Percentiles rank a stretch among this genome's conserved stretches.
Evolutionary conservation across 164 flowering plant species (phyloP).

Genomic region (Cinnamomum micranthum): DNA sequence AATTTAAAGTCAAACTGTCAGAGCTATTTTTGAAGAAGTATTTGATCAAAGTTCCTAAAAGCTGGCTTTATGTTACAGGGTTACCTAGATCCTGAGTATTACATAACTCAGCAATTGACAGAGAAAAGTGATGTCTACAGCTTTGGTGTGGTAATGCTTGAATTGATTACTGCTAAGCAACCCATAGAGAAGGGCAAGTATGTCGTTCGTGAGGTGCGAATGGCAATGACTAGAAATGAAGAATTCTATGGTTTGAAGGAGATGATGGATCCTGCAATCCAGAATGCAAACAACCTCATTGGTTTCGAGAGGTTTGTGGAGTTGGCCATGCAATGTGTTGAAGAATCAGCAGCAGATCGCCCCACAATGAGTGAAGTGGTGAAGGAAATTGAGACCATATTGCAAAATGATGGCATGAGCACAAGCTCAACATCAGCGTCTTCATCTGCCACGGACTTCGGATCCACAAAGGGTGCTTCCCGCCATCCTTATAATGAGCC

Average conservation of each 20-base stretch:
- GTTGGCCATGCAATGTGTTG: slow-evolving; percentile 82
- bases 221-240: slow-evolving; percentile 42
- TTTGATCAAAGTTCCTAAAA: neutral
- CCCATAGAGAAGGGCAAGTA: slow-evolving; percentile 89
- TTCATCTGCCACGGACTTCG: slow-evolving; percentile 84
- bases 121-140: slow-evolving; percentile 92
- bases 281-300: slow-evolving; percentile 27
- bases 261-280: slow-evolving; percentile 58
- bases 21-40: neutral
- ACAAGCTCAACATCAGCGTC: slow-evolving; percentile 77
- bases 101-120: slow-evolving; percentile 85
- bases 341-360: slow-evolving; percentile 76
- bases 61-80: slow-evolving; percentile 47
- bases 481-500: slow-evolving; percentile 56
- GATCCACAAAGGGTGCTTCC: slow-evolving; percentile 26
- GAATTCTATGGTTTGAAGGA: slow-evolving; percentile 55
- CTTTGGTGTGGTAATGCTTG: slow-evolving; percentile 93
- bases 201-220: slow-evolving; percentile 74
- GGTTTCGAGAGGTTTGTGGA: slow-evolving; percentile 71
- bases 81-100: slow-evolving; percentile 95
- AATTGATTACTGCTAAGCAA: slow-evolving; percentile 62
- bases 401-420: slow-evolving; percentile 64
- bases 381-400: slow-evolving; percentile 61
- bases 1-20: neutral
- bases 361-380: slow-evolving; percentile 87